phyloP scores from a whole-genome alignment of 1,139 yeast genomes.

The Sugiyamaella castrensis region DNA sequence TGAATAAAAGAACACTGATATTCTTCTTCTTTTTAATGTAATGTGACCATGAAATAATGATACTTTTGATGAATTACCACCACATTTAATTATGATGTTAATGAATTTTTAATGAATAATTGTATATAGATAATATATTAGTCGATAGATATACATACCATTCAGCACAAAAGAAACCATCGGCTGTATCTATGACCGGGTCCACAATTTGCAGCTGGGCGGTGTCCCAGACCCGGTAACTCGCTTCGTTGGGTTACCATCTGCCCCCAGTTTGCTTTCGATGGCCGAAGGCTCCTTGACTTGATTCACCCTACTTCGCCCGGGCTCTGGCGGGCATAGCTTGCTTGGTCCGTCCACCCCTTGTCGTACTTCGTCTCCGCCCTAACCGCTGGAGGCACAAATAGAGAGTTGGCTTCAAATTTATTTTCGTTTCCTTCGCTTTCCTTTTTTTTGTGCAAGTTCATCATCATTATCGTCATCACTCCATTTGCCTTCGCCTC shows the following conservation, averaged over 20 bases:
- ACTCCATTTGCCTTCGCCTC: slow-evolving; percentile 9
- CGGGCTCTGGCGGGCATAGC: too few relatives aligned
- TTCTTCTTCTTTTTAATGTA: neutral
- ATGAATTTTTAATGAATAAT: neutral
- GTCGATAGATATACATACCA: neutral
- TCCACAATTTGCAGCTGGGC: too few relatives aligned
- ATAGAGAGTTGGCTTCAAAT: neutral
- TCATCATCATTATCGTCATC: slow-evolving; percentile 2
- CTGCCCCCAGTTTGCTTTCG: neutral
- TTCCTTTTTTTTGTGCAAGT: neutral
- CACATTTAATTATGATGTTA: neutral
- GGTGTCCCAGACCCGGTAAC: neutral
- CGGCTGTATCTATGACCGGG: neutral
- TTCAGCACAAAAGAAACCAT: neutral
- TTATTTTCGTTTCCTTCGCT: slow-evolving; percentile 1
- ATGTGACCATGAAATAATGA: slow-evolving; percentile 4
- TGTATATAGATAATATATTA: neutral
- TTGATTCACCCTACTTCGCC: too few relatives aligned
- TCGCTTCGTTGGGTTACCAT: neutral
- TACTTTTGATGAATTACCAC: neutral
- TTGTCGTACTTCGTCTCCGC: too few relatives aligned
- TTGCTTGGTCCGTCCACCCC: too few relatives aligned
- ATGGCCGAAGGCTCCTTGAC: too few relatives aligned
- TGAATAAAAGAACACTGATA: neutral
- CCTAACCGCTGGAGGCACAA: too few relatives aligned